A percentile compares a stretch with the other conserved stretches of the same genome.
These are phyloP conservation scores for Paxillus rubicundulus DNA, from an alignment of 768 basidiomycete species.

Conservation along the genomic window DNA sequence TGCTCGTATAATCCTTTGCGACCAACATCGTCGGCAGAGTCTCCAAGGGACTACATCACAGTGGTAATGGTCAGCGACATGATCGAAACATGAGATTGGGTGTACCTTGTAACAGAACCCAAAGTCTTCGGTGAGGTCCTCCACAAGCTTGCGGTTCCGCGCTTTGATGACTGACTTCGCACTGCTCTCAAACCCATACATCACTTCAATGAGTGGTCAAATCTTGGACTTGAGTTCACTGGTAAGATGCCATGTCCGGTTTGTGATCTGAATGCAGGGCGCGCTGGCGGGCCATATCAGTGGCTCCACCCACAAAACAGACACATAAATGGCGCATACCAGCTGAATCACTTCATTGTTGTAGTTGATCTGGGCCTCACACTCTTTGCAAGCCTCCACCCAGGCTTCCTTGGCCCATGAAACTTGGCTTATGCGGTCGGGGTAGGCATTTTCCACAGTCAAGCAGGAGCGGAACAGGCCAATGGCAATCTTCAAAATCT, in stretches of 20 bases:
- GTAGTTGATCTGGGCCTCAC: neutral
- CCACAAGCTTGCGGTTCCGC: conserved; percentile 13
- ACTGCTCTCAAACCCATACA: conserved; percentile 1
- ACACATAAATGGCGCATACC: neutral
- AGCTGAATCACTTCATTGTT: neutral
- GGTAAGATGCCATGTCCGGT: conserved; percentile 18
- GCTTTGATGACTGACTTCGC: conserved; percentile 5
- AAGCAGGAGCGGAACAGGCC: neutral
- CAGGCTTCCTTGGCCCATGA: conserved; percentile 1
- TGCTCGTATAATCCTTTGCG: neutral
- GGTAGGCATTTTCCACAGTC: neutral
- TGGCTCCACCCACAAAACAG: too few species aligned
- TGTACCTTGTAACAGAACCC: conserved; percentile 15
- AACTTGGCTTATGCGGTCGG: neutral
- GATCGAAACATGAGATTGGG: neutral
- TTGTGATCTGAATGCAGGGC: neutral
- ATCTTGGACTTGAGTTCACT: conserved; percentile 23
- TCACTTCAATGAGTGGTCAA: conserved; percentile 10
- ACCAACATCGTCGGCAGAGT: neutral
- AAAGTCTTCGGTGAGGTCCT: conserved; percentile 8
- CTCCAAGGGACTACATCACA: too few species aligned
- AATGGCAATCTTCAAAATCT: neutral
- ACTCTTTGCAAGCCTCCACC: neutral
- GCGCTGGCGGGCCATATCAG: too few species aligned
- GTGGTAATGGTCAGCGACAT: too few species aligned